Percentiles rank a stretch among this genome's conserved stretches.
Evolutionary conservation across 768 basidiomycete species (phyloP).

Genomic region (Naganishia kalamii): DNA sequence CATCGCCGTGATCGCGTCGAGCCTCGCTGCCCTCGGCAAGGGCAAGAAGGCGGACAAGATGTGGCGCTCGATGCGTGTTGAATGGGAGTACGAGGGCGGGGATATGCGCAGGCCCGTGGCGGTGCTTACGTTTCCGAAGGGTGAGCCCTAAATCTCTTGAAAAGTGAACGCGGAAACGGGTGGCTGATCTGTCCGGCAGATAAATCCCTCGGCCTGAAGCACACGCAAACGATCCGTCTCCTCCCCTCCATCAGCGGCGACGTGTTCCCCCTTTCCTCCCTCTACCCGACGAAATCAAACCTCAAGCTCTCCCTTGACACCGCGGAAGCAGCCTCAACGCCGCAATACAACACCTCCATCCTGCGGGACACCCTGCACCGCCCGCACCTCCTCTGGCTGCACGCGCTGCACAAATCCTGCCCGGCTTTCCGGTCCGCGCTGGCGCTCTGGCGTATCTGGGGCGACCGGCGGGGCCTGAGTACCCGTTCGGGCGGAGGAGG

Average conservation of each 20-base stretch:
- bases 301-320: conserved; percentile 50
- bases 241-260: conserved; percentile 60
- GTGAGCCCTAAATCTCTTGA: conserved; percentile 25
- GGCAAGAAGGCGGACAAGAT: conserved; percentile 21
- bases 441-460: conserved; percentile 80
- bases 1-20: conserved; percentile 68
- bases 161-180: too few species aligned
- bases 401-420: conserved; percentile 54
- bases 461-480: conserved; percentile 63
- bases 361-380: conserved; percentile 50
- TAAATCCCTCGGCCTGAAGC: conserved; percentile 49
- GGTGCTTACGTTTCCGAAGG: conserved; percentile 34
- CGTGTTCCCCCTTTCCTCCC: conserved; percentile 52
- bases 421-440: conserved; percentile 61
- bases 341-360: conserved; percentile 71
- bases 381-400: conserved; percentile 55
- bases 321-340: conserved; percentile 53
- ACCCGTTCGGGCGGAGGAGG: conserved; percentile 29
- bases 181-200: background rate
- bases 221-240: conserved; percentile 66
- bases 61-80: conserved; percentile 28
- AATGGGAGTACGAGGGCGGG: conserved; percentile 27
- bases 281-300: conserved; percentile 72
- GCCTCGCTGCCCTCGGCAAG: conserved; percentile 30
- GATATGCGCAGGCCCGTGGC: conserved; percentile 35